Evolutionary conservation across 805 yeast species (phyloP).

Genomic region (Schwanniomyces occidentalis): DNA sequence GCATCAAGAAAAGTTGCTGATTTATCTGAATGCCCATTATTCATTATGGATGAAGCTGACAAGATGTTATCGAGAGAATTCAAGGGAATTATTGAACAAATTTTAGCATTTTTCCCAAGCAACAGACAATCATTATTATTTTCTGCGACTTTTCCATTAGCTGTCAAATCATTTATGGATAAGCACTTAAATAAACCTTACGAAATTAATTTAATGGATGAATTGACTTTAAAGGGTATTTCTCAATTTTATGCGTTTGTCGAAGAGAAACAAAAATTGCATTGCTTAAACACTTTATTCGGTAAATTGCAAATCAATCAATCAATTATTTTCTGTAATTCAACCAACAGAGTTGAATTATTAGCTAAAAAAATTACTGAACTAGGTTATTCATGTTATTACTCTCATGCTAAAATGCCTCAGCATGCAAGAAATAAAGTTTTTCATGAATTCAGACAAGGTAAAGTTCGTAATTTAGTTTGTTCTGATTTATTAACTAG

Average conservation of each 20-base stretch:
- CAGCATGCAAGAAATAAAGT: slow-evolving; percentile 97
- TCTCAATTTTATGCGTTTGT: slow-evolving; percentile 98
- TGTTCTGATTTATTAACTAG: slow-evolving; percentile 95
- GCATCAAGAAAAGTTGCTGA: slow-evolving; percentile 88
- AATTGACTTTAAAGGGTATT: slow-evolving; percentile 91
- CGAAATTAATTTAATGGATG: slow-evolving; percentile 97
- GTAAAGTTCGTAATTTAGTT: slow-evolving; percentile 94
- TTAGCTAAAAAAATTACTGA: slow-evolving; percentile 95
- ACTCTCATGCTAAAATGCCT: slow-evolving; percentile 96
- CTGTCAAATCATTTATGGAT: slow-evolving; percentile 91
- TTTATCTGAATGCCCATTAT: slow-evolving; percentile 78
- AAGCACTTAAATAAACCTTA: slow-evolving; percentile 87
- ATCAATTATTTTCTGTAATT: slow-evolving; percentile 95
- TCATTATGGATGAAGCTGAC: slow-evolving; percentile 99
- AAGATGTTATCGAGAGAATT: slow-evolving; percentile 93
- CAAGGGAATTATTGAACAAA: slow-evolving; percentile 81
- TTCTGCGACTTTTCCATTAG: slow-evolving; percentile 94
- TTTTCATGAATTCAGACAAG: slow-evolving; percentile 98
- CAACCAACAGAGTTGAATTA: slow-evolving; percentile 93
- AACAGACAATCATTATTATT: slow-evolving; percentile 77
- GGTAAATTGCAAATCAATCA: slow-evolving; percentile 94
- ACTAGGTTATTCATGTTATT: slow-evolving; percentile 93
- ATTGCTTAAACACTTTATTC: slow-evolving; percentile 92
- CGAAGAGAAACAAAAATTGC: slow-evolving; percentile 93
- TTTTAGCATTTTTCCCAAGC: slow-evolving; percentile 74